Base-by-base conservation (phyloP, 2,329 filamentous ascomycete genomes). In the Fusarium falciforme region DNA sequence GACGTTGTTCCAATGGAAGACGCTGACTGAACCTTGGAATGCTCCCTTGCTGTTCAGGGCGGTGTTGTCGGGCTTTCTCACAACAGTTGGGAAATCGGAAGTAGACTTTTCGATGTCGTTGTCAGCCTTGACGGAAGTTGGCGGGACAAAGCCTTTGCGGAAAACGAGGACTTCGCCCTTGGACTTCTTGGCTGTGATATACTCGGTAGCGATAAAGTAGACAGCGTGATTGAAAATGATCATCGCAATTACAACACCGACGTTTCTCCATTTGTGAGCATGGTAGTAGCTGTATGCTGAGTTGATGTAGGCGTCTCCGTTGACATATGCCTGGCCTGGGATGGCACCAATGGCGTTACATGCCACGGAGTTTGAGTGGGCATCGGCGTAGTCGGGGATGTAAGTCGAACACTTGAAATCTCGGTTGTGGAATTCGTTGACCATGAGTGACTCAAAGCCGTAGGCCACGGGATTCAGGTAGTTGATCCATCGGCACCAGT, bases 1-100 rank as follows among this genome's bases (percentile, higher is more conserved):
- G 6, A 94, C 89, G 71, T 92, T 86, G 66, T 88, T 85, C 92
- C 92, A 94, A 72, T 91, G 90, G 82, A 93, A 93, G 63, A 93
- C 66, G 17, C 40, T 54, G 35, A 64, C 20, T 0, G 55, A 58
- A 22, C 55, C 55, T 27, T 58, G 33, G 22, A 58, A 58, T 5
- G 55, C 55, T 14, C 55, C 55, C 22, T 58, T 71, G 66, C 52
- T 61, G 57, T 42, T 58, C 22, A 8, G 61, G 8, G 9, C n/a
- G 22, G 6, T 20, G 33, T 25, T 42, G 0, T 49, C 54, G 2
- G 42, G 36, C 14, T 62, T 61, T 27, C 22, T 20, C 6, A 68
- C 6, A 2, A 42, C 20, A 8, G 55, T 29, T 8, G 16, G 29
- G 8, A 27, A 17, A 5, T 38, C 17, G 4, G 31, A 58, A 11